These are phyloP conservation scores for Sarcomyxa edulis DNA, from an alignment of 768 basidiomycete species.

Conservation along the genomic window DNA sequence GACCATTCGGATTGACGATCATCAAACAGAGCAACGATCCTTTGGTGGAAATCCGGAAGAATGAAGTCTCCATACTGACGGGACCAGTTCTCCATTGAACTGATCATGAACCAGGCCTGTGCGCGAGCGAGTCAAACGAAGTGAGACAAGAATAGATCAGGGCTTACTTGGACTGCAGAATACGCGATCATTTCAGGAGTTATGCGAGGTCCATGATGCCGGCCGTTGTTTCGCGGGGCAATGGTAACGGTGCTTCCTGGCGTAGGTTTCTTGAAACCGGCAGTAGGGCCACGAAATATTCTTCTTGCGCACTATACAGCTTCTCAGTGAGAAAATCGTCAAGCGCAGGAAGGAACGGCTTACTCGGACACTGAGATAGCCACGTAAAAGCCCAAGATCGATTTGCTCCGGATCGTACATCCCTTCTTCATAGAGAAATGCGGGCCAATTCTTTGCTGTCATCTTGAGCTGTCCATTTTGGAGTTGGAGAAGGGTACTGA, in stretches of 20 bases:
- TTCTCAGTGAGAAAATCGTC: background rate
- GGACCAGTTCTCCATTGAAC: no score
- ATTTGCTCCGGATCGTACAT: conserved; percentile 1
- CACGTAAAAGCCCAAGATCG: background rate
- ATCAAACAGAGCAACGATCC: no score
- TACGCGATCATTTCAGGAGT: conserved; percentile 24
- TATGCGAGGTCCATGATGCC: conserved; percentile 10
- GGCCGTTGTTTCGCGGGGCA: conserved; percentile 3
- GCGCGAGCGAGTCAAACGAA: no score
- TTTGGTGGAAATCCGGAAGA: no score
- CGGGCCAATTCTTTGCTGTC: conserved; percentile 1
- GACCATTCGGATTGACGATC: no score
- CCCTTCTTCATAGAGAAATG: background rate
- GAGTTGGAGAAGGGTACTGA: background rate
- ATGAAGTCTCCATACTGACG: no score
- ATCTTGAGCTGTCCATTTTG: conserved; percentile 3
- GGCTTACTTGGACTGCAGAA: conserved; percentile 21
- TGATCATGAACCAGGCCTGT: no score
- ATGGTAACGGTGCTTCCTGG: no score
- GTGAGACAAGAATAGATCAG: no score
- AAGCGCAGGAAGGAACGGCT: background rate
- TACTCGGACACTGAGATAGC: conserved; percentile 6
- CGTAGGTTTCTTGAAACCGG: background rate
- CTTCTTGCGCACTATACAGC: background rate
- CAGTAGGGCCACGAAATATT: conserved; percentile 4